phyloP scores from a whole-genome alignment of 2,329 filamentous ascomycete species.

The Exophiala oligosperma region DNA sequence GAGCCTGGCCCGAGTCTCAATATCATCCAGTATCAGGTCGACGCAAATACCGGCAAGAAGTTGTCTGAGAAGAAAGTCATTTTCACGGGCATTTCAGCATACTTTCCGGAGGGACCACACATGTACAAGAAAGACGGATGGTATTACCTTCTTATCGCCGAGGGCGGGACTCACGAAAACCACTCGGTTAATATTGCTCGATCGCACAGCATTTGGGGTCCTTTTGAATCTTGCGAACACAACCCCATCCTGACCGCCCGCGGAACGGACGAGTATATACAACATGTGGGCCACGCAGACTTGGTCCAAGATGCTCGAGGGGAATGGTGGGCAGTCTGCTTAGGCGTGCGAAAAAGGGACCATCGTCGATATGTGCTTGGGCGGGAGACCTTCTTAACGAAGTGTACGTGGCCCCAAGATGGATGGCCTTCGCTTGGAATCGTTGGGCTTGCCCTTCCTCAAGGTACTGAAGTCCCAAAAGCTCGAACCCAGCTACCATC shows the following conservation, averaged over 20 bases:
- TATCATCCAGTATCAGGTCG: constrained; percentile 31
- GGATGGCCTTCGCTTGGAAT: constrained; percentile 26
- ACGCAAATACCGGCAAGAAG: constrained; percentile 36
- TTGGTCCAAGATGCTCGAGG: constrained; percentile 24
- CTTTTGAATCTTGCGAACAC: constrained; percentile 43
- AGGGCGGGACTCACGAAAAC: constrained; percentile 53
- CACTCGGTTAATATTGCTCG: constrained; percentile 54
- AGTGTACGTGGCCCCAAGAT: constrained; percentile 32
- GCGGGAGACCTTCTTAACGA: constrained; percentile 37
- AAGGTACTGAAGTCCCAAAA: neutral
- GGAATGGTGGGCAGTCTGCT: constrained; percentile 29
- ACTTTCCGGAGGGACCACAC: constrained; percentile 56
- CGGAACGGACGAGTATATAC: constrained; percentile 29
- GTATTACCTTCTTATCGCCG: constrained; percentile 56
- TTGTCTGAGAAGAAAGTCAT: constrained; percentile 37
- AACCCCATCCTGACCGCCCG: constrained; percentile 52
- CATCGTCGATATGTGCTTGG: constrained; percentile 33
- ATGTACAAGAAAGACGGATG: constrained; percentile 53
- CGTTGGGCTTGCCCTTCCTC: constrained; percentile 9
- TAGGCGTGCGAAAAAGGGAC: constrained; percentile 22
- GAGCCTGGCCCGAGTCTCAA: constrained; percentile 23
- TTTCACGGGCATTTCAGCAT: constrained; percentile 48
- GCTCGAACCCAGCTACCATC: constrained; percentile 30
- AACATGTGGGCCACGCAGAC: constrained; percentile 29
- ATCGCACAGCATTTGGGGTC: constrained; percentile 46